Conservation (phyloP, 1,284 basidiomycete species). For the Microbotryomycetes sp. region DNA sequence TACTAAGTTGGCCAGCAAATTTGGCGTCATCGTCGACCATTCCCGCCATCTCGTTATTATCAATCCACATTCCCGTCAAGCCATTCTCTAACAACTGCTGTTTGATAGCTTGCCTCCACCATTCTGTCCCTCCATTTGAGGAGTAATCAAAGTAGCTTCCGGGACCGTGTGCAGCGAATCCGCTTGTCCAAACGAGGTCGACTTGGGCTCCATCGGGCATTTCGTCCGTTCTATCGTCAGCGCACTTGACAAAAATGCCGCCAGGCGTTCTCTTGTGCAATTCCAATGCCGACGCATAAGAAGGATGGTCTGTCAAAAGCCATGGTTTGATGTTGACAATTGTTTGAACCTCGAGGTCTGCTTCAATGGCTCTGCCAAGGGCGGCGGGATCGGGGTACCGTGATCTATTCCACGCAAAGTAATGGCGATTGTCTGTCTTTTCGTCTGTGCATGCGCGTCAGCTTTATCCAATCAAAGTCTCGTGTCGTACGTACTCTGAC, state of each 20-base stretch:
- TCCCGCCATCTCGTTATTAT: slow-evolving; percentile 32
- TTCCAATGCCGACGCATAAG: slow-evolving; percentile 3
- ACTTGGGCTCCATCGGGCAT: not conserved
- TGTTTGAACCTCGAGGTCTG: slow-evolving; percentile 11
- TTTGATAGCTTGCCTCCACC: slow-evolving; percentile 16
- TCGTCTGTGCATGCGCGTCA: not conserved
- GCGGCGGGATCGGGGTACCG: slow-evolving; percentile 21
- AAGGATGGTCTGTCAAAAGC: slow-evolving; percentile 23
- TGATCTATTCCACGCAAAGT: slow-evolving; percentile 15
- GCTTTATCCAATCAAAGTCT: not conserved
- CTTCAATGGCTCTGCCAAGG: slow-evolving; percentile 13
- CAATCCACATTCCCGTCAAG: slow-evolving; percentile 31
- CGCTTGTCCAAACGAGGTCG: not conserved
- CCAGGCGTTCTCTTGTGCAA: not conserved
- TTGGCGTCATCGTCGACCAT: slow-evolving; percentile 26
- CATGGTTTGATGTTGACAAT: slow-evolving; percentile 33
- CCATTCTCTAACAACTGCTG: slow-evolving; percentile 12
- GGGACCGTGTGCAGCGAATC: not conserved
- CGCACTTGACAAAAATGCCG: slow-evolving; percentile 16
- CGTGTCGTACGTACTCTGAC: slow-evolving; percentile 9
- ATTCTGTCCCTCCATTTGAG: slow-evolving; percentile 1
- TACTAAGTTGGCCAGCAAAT: slow-evolving; percentile 11
- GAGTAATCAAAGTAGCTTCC: slow-evolving; percentile 10
- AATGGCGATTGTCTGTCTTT: slow-evolving; percentile 15
- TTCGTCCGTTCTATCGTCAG: slow-evolving; percentile 4